Evolutionary conservation across 2,329 filamentous ascomycete genomes (phyloP), one percentile per base, ranked within the genome.

Genomic region (Tolypocladium tropicale): DNA sequence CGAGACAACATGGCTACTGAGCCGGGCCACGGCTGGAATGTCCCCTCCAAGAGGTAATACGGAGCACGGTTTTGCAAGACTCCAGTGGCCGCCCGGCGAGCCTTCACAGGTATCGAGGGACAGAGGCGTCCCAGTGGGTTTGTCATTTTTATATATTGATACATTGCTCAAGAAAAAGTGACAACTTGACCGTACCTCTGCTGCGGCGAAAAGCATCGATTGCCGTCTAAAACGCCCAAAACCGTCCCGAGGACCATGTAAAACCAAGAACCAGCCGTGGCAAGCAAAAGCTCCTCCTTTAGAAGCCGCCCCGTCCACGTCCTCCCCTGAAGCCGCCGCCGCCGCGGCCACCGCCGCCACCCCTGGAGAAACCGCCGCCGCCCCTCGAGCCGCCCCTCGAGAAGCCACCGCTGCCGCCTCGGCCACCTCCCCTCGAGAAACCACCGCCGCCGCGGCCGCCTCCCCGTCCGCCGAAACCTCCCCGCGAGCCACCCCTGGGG

Each of bases 401-500:
- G 55, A 55, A 59, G 54, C 60, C 33, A 30, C 60, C 58, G 43
- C 43, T 46, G 3, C 60, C 54, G 11, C 67, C 68, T 32, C 67
- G 64, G n/a, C 68, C 63, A 10, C 72, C 67, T 25, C 67, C 66
- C 11, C 70, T 59, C 33, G 65, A 65, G 53, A 64, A 61, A 48
- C 72, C 70, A 21, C 72, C 68, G 43, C 70, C 64, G 23, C 62
- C 57, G 55, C 73, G 63, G 52, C 70, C 60, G 48, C 71, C 70
- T 28, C 78, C 77, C n/a, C 78, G 71, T 54, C 74, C 70, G 41
- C 72, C 68, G 55, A 71, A 70, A 34, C 71, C 66, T 55, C 73
- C 68, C 59, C 69, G 21, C 6, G 46, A 16, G 46, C 16, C 46
- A 32, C 68, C 64, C 7, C 67, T 63, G 14, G 70, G 67, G 34